Evolutionary conservation across 2,329 filamentous ascomycete genomes (phyloP), one percentile per base, ranked within the genome.

Genomic region (Lachnellula willkommii): DNA sequence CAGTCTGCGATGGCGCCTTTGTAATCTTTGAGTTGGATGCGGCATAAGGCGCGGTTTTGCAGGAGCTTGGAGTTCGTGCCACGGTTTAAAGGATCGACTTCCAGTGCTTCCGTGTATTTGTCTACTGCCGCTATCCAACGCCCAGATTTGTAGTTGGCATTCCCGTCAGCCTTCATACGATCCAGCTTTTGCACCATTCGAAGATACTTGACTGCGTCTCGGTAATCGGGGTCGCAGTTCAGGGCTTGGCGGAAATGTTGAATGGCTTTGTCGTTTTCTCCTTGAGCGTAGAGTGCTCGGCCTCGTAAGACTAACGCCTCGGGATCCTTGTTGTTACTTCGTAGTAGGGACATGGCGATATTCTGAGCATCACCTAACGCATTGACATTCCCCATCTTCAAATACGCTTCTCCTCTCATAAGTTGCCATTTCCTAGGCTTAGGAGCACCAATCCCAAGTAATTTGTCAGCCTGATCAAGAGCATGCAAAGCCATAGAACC

Each of bases 31-130:
- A 96, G 79, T 77, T 88, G 87, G 57, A 87, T 85, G 61, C 86
- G 83, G 72, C 90, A 94, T 66, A 95, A 80, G 1, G 94, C 94
- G 59, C 94, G 83, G 77, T 99, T 99, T 73, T 95, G 91, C 50
- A 95, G 80, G 49, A 97, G 83, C 79, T 97, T 97, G 20, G 93
- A 88, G 73, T 97, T 97, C 65, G 89, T 96, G 67, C 89, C 87
- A 74, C 89, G 90, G 79, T 97, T 97, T 53, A 79, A 71, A 0
- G 92, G 88, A 71, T 99, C 94, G 48, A 99, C 83, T 48, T 87
- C 84, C 36, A 99, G 77, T 46, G 93, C 93, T 59, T 87, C 77
- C 2, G 85, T 85, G 74, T 96, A 99, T 65, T 90, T 87, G 55
- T 92, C 84, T 55, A 96, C 85, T 28, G 94, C 94, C 52, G 84